Evolutionary conservation across 768 basidiomycete genomes (phyloP).

Genomic region (Lentinula boryana): DNA sequence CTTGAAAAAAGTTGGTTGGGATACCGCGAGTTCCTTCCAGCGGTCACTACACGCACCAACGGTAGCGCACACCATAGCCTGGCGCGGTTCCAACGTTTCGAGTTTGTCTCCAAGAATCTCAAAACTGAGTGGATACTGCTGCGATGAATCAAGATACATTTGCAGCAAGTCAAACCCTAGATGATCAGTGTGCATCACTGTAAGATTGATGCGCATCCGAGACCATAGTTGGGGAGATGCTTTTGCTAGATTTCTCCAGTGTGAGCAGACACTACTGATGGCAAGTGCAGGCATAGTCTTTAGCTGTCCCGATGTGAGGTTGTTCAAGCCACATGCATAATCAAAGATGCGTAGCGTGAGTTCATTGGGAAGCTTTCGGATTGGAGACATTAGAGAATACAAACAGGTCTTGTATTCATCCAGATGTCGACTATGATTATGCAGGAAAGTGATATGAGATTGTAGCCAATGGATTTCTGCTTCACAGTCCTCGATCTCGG

Average conservation of each 20-base stretch:
- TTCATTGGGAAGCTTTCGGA: slow-evolving; percentile 1
- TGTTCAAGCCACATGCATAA: not conserved
- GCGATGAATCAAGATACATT: not conserved
- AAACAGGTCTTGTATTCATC: not conserved
- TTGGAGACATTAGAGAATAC: not conserved
- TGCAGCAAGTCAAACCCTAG: not conserved
- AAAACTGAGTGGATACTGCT: not conserved
- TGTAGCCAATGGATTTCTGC: not conserved
- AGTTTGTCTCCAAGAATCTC: not conserved
- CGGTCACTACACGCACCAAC: not conserved
- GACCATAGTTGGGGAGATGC: not conserved
- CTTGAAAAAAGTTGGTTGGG: not conserved
- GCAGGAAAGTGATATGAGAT: not conserved
- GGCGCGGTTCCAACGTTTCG: not conserved
- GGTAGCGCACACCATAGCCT: not conserved
- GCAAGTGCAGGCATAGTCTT: not conserved
- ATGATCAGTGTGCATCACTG: not conserved
- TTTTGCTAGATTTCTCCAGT: not conserved
- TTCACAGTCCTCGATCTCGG: not conserved
- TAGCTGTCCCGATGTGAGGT: not conserved
- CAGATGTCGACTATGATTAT: not conserved
- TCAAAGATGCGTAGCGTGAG: not conserved
- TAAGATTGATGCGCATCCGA: not conserved
- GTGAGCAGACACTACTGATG: not conserved
- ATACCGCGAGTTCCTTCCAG: not conserved